These are phyloP conservation scores for Tolypocladium ovalisporum DNA, from an alignment of 2,329 filamentous ascomycete species.

Conservation along the genomic window DNA sequence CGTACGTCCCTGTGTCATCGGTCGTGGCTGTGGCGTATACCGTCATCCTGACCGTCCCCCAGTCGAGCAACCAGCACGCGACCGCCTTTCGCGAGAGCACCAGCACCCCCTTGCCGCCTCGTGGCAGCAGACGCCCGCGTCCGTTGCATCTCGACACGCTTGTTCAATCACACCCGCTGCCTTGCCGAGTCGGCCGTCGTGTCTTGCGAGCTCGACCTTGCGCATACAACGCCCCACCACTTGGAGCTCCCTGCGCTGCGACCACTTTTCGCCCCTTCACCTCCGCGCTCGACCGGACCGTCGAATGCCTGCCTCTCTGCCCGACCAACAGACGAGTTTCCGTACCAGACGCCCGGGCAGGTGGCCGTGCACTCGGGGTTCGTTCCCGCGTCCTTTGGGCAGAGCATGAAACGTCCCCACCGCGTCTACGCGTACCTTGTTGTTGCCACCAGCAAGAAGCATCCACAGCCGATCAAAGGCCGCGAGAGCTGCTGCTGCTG, in stretches of 20 bases:
- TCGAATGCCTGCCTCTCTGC: background rate
- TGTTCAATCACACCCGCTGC: no score
- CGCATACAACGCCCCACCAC: background rate
- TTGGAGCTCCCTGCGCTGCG: background rate
- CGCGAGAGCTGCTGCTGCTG: background rate
- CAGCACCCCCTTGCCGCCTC: background rate
- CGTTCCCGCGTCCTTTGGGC: background rate
- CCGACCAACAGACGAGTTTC: background rate
- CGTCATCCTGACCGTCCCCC: background rate
- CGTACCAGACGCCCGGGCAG: background rate
- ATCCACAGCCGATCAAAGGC: background rate
- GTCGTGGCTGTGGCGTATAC: background rate
- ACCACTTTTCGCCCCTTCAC: background rate
- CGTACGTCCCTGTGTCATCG: background rate
- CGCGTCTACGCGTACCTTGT: background rate
- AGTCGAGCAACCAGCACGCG: background rate
- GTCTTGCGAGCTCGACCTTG: background rate
- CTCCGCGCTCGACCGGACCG: background rate
- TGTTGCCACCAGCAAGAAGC: background rate
- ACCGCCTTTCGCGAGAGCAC: background rate
- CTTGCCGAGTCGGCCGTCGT: background rate
- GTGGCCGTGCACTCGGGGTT: background rate
- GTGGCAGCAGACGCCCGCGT: background rate
- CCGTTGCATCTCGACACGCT: no score
- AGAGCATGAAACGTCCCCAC: constrained; percentile 1